Evolutionary conservation across 345 rosid genomes (phyloP).

Genomic region (Zanthoxylum bungeanum): DNA sequence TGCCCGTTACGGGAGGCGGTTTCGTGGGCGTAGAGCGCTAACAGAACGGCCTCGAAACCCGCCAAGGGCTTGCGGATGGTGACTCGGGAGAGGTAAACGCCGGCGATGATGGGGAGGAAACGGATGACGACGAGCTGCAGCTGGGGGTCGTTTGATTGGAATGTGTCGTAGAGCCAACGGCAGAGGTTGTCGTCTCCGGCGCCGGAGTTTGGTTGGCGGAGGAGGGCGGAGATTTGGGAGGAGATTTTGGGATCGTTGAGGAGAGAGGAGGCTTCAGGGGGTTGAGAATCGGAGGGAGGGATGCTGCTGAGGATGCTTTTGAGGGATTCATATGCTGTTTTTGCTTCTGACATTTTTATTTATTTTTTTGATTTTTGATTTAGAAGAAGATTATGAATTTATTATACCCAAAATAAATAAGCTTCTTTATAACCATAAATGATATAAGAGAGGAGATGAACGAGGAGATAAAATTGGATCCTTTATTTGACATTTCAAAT

Average conservation of each 20-base stretch:
- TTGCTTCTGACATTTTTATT: constrained; percentile 18
- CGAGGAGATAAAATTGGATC: too few species aligned
- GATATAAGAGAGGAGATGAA: too few species aligned
- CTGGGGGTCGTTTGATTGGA: constrained; percentile 53
- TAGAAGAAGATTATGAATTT: too few species aligned
- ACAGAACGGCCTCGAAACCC: constrained; percentile 77
- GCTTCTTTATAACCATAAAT: too few species aligned
- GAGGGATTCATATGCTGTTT: constrained; percentile 41
- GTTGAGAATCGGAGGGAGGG: constrained; percentile 27
- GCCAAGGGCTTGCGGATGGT: constrained; percentile 58
- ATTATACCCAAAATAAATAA: too few species aligned
- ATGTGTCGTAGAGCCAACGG: constrained; percentile 91
- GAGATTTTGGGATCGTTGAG: constrained; percentile 53
- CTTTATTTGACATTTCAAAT: too few species aligned
- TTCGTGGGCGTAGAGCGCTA: constrained; percentile 80
- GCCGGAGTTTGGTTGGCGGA: constrained; percentile 65
- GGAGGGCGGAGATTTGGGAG: constrained; percentile 64
- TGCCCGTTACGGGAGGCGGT: constrained; percentile 61
- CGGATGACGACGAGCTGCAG: constrained; percentile 77
- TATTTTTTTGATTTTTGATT: too few species aligned
- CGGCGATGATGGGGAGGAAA: constrained; percentile 64
- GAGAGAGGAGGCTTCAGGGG: constrained; percentile 39
- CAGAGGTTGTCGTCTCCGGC: constrained; percentile 78
- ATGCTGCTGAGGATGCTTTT: constrained; percentile 43
- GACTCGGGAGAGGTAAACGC: constrained; percentile 73